Conservation (phyloP, 257 asterid species). For the Jasminum sambac region DNA sequence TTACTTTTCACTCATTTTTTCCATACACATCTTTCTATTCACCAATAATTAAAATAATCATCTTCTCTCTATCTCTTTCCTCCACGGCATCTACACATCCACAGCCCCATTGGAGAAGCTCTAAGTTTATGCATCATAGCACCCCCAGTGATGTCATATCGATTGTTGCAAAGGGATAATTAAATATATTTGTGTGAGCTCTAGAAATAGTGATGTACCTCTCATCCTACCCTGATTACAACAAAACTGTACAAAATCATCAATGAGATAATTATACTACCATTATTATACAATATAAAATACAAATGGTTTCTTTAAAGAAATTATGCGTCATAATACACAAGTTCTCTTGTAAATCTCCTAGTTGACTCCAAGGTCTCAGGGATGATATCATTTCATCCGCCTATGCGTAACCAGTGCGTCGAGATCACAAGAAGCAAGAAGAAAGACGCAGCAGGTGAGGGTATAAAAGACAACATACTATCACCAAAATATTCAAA, state of each 20-base stretch:
- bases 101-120: too few species aligned
- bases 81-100: too few species aligned
- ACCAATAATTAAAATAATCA: too few species aligned
- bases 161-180: too few species aligned
- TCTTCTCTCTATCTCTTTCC: too few species aligned
- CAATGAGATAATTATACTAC: background rate
- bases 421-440: conserved; percentile 54
- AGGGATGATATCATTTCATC: background rate
- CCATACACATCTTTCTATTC: too few species aligned
- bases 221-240: background rate
- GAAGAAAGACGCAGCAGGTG: conserved; percentile 61
- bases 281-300: background rate
- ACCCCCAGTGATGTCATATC: too few species aligned
- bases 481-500: conserved; percentile 79
- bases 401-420: background rate
- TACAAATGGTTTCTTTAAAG: background rate
- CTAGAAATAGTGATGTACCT: too few species aligned
- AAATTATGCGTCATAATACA: background rate
- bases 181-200: too few species aligned
- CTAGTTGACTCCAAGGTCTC: background rate
- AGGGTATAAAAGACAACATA: conserved; percentile 66
- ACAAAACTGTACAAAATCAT: background rate
- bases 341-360: background rate
- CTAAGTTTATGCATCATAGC: too few species aligned
- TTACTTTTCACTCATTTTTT: too few species aligned